A percentile compares a stretch with the other conserved stretches of the same genome.
phyloP scores from a whole-genome alignment of 2,329 filamentous ascomycete genomes.

The Sphaceloma murrayae region DNA sequence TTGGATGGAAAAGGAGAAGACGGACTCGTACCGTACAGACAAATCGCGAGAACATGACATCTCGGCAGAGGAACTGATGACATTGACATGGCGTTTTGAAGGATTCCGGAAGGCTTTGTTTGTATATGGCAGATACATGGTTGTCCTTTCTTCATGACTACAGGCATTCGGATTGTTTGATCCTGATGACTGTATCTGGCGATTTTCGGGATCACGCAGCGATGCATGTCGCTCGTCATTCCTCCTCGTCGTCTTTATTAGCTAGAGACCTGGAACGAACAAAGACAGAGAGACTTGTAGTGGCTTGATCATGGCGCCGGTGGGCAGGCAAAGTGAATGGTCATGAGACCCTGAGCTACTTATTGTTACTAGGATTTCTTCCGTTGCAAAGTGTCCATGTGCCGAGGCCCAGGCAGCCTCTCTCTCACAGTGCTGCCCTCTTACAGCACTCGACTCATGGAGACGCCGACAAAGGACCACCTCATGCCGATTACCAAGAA shows the following conservation, averaged over 20 bases:
- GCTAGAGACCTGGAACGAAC: constrained; percentile 1
- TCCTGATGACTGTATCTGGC: constrained; percentile 3
- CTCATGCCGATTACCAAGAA: no score
- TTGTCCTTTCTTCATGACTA: neutral
- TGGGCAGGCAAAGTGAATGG: neutral
- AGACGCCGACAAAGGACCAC: constrained; percentile 1
- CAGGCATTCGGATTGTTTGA: neutral
- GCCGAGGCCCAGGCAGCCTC: no score
- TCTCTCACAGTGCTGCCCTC: no score
- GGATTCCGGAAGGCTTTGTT: constrained; percentile 1
- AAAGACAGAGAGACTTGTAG: neutral
- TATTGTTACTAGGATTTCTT: no score
- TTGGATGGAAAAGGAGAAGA: neutral
- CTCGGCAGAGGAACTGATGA: no score
- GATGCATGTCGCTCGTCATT: no score
- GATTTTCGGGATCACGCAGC: no score
- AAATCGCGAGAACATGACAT: neutral
- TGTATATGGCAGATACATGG: constrained; percentile 8
- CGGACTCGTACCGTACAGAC: no score
- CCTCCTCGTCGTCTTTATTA: neutral
- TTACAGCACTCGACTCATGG: neutral
- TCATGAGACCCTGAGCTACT: no score
- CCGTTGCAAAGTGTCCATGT: no score
- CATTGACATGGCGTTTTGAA: neutral
- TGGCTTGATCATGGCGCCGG: constrained; percentile 11